Base-by-base conservation (phyloP, 495 filamentous ascomycete species). In the Parathielavia hyrcaniae region DNA sequence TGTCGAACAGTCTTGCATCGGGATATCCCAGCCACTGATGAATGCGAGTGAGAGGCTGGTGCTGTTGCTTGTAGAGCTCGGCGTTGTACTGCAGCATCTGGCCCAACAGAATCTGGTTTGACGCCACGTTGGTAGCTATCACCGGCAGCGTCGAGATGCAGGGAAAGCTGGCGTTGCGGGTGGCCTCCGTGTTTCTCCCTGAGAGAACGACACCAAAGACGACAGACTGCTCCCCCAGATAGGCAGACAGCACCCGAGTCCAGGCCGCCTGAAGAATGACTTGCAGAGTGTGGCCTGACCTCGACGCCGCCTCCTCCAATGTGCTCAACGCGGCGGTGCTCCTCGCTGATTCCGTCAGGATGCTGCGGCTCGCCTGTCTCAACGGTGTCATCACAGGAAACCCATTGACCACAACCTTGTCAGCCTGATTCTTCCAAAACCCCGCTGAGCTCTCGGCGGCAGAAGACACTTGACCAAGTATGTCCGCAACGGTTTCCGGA, bases 141-240 rank as follows among this genome's bases (percentile, higher is more conserved):
- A 89, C 78, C 11, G 90, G 90, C 4, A 93, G 58, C 13, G 89
- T 91, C 0, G 81, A 79, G 26, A 95, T 79, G 66, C 84, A 88
- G 12, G 89, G 90, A 50, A 95, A 88, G 14, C 80, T 73, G 17
- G 78, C 77, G 3, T 75, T 59, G 48, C 76, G 73, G 0, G 82
- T 79, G 46, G 72, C 71, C 11, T 80, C 71, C 1, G 80, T 75
- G 30, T 79, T 81, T 10, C 87, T 77, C 4, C 87, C 87, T 4
- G 89, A 89, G 10, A 93, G 75, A 58, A 85, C 87, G 36, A 87
- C 77, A 0, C 89, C 90, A 66, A 89, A 91, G 0, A 79, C 81
- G 4, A 89, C 81, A 14, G 74, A 77, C 5, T 66, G 22, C 50
- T 95, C 88, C 7, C 89, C 89, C 34, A 81, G 81, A 65, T 91